phyloP scores from a whole-genome alignment of 352 stramenopile genomes.

The Pythium sp. region DNA sequence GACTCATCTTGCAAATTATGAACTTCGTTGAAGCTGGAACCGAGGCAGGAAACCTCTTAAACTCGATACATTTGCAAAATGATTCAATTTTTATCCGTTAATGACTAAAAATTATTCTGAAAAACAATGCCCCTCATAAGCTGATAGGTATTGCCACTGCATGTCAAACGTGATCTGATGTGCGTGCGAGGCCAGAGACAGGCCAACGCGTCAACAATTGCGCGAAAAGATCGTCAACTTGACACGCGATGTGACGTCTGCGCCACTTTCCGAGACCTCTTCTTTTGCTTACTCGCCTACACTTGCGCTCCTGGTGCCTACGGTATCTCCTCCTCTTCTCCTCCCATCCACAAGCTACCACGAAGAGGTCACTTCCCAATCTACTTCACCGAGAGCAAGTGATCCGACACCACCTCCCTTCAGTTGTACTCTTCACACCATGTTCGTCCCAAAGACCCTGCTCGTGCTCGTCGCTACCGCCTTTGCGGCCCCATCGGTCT shows the following conservation, averaged over 20 bases:
- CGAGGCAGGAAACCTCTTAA: background rate
- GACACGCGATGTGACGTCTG: slow-evolving; percentile 7
- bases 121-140: background rate
- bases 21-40: background rate
- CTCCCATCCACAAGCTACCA: background rate
- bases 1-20: background rate
- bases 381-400: background rate
- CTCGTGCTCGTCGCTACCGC: slow-evolving; percentile 13
- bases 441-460: slow-evolving; percentile 25
- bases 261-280: background rate
- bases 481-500: background rate
- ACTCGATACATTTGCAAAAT: background rate
- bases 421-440: slow-evolving; percentile 1
- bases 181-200: background rate
- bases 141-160: background rate
- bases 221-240: slow-evolving; percentile 1
- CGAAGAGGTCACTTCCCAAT: background rate
- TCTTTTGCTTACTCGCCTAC: background rate
- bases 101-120: background rate
- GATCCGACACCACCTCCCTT: background rate
- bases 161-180: background rate
- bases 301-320: background rate
- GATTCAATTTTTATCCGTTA: background rate
- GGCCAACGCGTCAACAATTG: background rate
- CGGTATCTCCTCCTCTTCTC: background rate